Conservation (phyloP, 2,329 filamentous ascomycete genomes). For the Neonectria magnoliae region DNA sequence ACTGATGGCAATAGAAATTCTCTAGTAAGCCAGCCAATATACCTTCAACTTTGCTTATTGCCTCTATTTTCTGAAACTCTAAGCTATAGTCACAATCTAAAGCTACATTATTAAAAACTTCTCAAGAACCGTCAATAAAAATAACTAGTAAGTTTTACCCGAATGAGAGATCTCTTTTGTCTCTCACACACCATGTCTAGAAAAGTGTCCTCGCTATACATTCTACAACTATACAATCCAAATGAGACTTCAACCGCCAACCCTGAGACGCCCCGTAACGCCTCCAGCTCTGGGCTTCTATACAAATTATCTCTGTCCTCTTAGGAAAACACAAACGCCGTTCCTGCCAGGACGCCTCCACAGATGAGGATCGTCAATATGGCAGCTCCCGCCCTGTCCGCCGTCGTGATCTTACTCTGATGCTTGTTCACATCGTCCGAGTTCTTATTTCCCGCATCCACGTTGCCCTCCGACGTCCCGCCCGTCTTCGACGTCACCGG, state of each 20-base stretch:
- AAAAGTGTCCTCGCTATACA: neutral
- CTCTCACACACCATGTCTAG: conserved; percentile 8
- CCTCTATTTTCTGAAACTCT: neutral
- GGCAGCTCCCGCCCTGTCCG: conserved; percentile 65
- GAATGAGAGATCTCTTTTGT: neutral
- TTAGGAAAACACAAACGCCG: conserved; percentile 53
- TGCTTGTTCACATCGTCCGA: conserved; percentile 43
- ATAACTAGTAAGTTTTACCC: neutral
- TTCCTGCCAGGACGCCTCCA: conserved; percentile 60
- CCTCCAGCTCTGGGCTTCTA: neutral
- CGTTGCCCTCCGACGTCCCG: conserved; percentile 66
- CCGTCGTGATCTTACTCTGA: conserved; percentile 53
- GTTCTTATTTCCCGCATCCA: conserved; percentile 54
- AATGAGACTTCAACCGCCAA: neutral
- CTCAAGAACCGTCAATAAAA: neutral
- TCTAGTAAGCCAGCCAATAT: neutral
- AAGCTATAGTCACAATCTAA: too few species aligned
- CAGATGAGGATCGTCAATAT: conserved; percentile 63
- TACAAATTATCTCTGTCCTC: neutral
- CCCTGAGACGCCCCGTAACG: conserved; percentile 6
- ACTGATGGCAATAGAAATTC: too few species aligned
- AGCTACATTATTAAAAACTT: too few species aligned
- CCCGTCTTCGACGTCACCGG: conserved; percentile 65
- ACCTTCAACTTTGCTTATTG: neutral
- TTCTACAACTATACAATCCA: neutral